A percentile compares a stretch with the other conserved stretches of the same genome.
Conservation (phyloP, 805 yeast species). For the Candida arabinofermentans region DNA sequence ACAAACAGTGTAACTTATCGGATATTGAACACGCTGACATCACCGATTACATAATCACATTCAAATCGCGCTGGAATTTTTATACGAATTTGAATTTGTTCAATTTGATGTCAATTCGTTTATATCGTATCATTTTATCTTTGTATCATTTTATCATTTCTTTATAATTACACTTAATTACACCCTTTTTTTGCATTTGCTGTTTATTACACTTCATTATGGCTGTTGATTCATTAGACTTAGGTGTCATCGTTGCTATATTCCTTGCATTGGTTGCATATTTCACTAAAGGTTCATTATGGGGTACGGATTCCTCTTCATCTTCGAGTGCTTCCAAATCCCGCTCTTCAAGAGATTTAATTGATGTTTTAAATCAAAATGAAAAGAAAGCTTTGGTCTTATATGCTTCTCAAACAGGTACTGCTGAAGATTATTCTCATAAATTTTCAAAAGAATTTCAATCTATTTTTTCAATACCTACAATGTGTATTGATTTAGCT, state of each 20-base stretch:
- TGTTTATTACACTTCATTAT: slow-evolving; percentile 21
- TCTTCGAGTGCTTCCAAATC: slow-evolving; percentile 35
- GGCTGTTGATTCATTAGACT: slow-evolving; percentile 72
- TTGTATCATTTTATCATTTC: too few relatives aligned
- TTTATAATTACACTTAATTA: too few relatives aligned
- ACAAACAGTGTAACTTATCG: too few relatives aligned
- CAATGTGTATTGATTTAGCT: slow-evolving; percentile 84
- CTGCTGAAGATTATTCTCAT: slow-evolving; percentile 95
- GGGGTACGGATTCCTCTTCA: slow-evolving; percentile 36
- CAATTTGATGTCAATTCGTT: too few relatives aligned
- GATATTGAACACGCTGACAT: too few relatives aligned
- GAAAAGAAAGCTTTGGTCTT: slow-evolving; percentile 76
- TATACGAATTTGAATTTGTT: too few relatives aligned
- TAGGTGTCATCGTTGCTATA: slow-evolving; percentile 61
- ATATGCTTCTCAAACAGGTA: slow-evolving; percentile 96
- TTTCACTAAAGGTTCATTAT: slow-evolving; percentile 57
- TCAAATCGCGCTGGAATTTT: too few relatives aligned
- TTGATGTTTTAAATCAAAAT: slow-evolving; percentile 52
- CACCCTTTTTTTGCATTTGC: too few relatives aligned
- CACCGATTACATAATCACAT: too few relatives aligned
- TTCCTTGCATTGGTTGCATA: slow-evolving; percentile 63
- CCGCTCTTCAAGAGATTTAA: slow-evolving; percentile 53
- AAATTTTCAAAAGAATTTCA: slow-evolving; percentile 86
- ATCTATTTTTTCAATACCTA: slow-evolving; percentile 72
- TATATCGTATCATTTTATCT: too few relatives aligned